phyloP scores from a whole-genome alignment of 495 filamentous ascomycete genomes.

The Neurospora sp. region DNA sequence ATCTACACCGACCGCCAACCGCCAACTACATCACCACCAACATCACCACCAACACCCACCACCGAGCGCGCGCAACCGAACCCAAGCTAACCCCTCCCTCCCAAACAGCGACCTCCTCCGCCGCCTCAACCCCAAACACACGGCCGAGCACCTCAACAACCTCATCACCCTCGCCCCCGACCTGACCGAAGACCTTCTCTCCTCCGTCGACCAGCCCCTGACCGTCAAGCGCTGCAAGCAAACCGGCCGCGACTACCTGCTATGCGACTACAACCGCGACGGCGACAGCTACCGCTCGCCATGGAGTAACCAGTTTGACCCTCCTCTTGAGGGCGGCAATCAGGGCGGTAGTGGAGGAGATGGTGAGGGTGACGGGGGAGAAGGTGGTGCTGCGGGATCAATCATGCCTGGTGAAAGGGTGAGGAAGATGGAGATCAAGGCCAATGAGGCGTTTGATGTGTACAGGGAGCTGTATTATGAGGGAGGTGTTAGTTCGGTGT shows the following conservation, averaged over 20 bases:
- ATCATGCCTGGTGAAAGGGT: slow-evolving; percentile 70
- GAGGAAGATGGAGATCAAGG: slow-evolving; percentile 81
- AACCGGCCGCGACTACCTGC: slow-evolving; percentile 88
- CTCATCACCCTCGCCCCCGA: slow-evolving; percentile 81
- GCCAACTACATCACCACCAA: slow-evolving; percentile 1
- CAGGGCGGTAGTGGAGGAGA: slow-evolving; percentile 29
- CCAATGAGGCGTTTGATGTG: slow-evolving; percentile 94
- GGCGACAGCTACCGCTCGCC: slow-evolving; percentile 94
- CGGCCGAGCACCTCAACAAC: slow-evolving; percentile 68
- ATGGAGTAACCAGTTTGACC: slow-evolving; percentile 98
- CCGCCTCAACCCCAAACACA: slow-evolving; percentile 88
- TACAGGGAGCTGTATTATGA: slow-evolving; percentile 98
- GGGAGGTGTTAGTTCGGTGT: slow-evolving; percentile 87
- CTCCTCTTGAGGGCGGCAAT: slow-evolving; percentile 49
- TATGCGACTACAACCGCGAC: slow-evolving; percentile 99
- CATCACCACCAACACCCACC: not conserved
- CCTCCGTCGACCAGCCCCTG: slow-evolving; percentile 92
- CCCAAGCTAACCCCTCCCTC: not conserved
- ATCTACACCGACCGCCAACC: not conserved
- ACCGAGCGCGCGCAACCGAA: not conserved
- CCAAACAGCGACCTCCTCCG: slow-evolving; percentile 83
- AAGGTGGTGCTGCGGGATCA: slow-evolving; percentile 45
- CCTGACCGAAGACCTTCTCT: slow-evolving; percentile 94
- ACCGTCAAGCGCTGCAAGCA: slow-evolving; percentile 74
- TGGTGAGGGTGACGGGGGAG: slow-evolving; percentile 29